These are phyloP conservation scores for Mortierella sp. DNA, from an alignment of 371 early-diverging fungal species.

Conservation along the genomic window DNA sequence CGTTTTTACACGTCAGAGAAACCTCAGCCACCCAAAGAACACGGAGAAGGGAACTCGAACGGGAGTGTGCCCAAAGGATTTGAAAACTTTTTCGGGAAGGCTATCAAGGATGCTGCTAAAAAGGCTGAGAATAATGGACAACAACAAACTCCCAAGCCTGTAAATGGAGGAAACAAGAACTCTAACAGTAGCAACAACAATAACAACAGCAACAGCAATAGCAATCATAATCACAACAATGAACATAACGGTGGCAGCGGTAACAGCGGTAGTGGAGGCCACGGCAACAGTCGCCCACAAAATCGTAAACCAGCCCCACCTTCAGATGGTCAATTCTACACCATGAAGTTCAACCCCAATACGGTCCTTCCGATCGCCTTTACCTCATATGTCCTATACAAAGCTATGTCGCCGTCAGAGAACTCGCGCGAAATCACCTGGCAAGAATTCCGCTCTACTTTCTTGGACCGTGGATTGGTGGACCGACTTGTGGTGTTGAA, in stretches of 20 bases:
- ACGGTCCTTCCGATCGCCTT: slow-evolving; percentile 66
- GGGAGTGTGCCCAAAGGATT: slow-evolving; percentile 57
- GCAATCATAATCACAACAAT: slow-evolving; percentile 9
- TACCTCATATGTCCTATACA: slow-evolving; percentile 68
- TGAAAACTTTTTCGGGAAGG: slow-evolving; percentile 60
- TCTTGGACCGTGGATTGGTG: slow-evolving; percentile 94
- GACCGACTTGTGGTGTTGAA: slow-evolving; percentile 92
- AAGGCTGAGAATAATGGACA: slow-evolving; percentile 37
- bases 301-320: slow-evolving; percentile 32
- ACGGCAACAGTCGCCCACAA: slow-evolving; percentile 19
- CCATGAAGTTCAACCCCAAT: slow-evolving; percentile 61
- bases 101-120: slow-evolving; percentile 38
- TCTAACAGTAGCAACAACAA: slow-evolving; percentile 2
- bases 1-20: slow-evolving; percentile 39
- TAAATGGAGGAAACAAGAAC: slow-evolving; percentile 19
- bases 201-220: slow-evolving; percentile 8
- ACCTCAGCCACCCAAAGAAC: slow-evolving; percentile 24
- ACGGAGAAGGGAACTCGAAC: slow-evolving; percentile 25
- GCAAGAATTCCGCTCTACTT: slow-evolving; percentile 90
- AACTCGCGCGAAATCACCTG: slow-evolving; percentile 84
- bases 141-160: slow-evolving; percentile 28
- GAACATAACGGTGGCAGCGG: not conserved
- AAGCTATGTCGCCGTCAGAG: slow-evolving; percentile 62
- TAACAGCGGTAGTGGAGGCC: slow-evolving; percentile 10
- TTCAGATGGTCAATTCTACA: slow-evolving; percentile 82